These are phyloP conservation scores for Pilobolus umbonatus DNA, from an alignment of 192 early-diverging fungal species.

Conservation along the genomic window DNA sequence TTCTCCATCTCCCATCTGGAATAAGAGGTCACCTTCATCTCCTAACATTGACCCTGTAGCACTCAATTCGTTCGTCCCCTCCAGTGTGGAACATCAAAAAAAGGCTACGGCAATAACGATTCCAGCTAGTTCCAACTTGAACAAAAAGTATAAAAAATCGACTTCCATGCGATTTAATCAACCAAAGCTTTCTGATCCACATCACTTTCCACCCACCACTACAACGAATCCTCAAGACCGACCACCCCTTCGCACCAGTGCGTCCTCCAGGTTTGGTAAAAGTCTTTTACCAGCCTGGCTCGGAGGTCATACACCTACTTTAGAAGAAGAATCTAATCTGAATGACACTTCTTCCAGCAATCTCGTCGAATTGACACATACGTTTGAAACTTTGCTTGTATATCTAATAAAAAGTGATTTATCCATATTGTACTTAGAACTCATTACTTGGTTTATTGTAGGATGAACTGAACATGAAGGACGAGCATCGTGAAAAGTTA, in stretches of 20 bases:
- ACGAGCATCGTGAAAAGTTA: slow-evolving; percentile 30
- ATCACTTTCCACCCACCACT: slow-evolving; percentile 1
- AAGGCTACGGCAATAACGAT: slow-evolving; percentile 8
- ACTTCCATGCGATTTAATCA: neutral
- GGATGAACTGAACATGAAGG: slow-evolving; percentile 46
- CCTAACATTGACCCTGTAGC: slow-evolving; percentile 11
- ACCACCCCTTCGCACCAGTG: slow-evolving; percentile 11
- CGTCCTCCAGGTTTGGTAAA: slow-evolving; percentile 26
- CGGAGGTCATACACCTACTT: slow-evolving; percentile 5
- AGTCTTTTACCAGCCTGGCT: slow-evolving; percentile 24
- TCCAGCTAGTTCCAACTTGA: neutral
- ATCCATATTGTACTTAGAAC: neutral
- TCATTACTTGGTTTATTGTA: slow-evolving; percentile 2
- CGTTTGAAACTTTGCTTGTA: slow-evolving; percentile 21
- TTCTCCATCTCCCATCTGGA: slow-evolving; percentile 3
- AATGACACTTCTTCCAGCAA: neutral
- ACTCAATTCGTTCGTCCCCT: slow-evolving; percentile 1
- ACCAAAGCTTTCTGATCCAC: neutral
- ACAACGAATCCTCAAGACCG: neutral
- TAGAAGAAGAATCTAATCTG: neutral
- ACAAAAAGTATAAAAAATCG: neutral
- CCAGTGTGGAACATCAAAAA: slow-evolving; percentile 2
- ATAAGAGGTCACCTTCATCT: slow-evolving; percentile 13
- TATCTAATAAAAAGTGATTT: neutral
- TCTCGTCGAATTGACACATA: neutral